Evolutionary conservation across 768 basidiomycete genomes (phyloP), one percentile per base, ranked within the genome.

Genomic region (Kwoniella bestiolae): DNA sequence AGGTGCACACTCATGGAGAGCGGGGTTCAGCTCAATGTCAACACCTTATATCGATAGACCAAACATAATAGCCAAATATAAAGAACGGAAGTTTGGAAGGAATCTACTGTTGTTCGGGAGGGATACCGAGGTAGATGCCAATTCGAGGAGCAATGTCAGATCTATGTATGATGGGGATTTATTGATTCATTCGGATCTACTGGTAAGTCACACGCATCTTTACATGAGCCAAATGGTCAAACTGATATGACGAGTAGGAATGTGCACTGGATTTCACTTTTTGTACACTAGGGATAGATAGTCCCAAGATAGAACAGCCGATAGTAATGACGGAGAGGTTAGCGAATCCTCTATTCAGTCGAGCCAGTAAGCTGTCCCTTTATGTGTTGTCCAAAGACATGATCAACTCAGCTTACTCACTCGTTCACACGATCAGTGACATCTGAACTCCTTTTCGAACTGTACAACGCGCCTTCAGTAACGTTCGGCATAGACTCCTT

Each of bases 131-230:
- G 84, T 87, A 12, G 96, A 99, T 79, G 90, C 89, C 44, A 90
- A 88, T 11, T 89, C 91, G 63, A 86, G 89, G 72, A 86, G 87
- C 1, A 91, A 91, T 77, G 85, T 88, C 6, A 88, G 87, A 73
- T 88, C 87, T 0, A 89, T 95, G 59, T 98, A 91, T 89, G 96
- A 99, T 78, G 94, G 92, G 7, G 96, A 98, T 76, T 87, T 96
- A 23, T 80, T 97, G 51, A 85, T 92, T 71, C 94, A 93, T 81
- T 91, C 90, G 71, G 96, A 98, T 82, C 89, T 92, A 26, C 83
- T 98, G 85, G 95, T 97, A 82, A 82, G 91, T 61, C 7, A 25
- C 11, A 21, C 11, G 25, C 29, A 59, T 57, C 34, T 9, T n/a
- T 3, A 5, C 6, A 34, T 34, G 18, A 23, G 25, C 18, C 3